Conservation (phyloP, 2,329 filamentous ascomycete genomes). For the Fusarium heterosporum region DNA sequence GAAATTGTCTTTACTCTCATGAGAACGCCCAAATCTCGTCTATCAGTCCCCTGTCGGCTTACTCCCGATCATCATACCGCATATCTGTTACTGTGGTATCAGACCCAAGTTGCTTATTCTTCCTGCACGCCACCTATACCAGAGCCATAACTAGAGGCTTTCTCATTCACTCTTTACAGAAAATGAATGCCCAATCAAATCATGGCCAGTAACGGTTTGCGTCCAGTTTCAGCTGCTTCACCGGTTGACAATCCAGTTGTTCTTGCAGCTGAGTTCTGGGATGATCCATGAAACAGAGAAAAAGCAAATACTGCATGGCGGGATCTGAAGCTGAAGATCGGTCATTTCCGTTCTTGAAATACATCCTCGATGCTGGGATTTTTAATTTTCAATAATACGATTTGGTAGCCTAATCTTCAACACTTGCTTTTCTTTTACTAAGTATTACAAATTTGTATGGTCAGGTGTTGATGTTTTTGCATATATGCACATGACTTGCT, state of each 20-base stretch:
- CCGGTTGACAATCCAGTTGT: not conserved
- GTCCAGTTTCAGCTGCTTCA: not conserved
- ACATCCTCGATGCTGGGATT: not conserved
- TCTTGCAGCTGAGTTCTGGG: constrained; percentile 9
- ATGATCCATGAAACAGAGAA: not conserved
- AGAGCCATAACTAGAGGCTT: not conserved
- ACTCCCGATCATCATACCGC: not conserved
- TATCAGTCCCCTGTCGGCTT: not conserved
- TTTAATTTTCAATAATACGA: not conserved
- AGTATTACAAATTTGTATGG: too few species aligned
- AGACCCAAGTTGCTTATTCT: constrained; percentile 2
- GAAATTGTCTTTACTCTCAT: not conserved
- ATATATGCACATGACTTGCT: not conserved
- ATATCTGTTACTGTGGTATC: not conserved
- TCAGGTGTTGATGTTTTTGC: too few species aligned
- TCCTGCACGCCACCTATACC: not conserved
- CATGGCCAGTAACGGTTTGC: not conserved
- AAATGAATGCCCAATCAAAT: not conserved
- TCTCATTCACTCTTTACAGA: not conserved
- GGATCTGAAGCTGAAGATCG: not conserved
- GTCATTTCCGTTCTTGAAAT: not conserved
- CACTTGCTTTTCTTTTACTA: not conserved
- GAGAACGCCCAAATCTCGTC: not conserved
- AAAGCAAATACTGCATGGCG: constrained; percentile 4
- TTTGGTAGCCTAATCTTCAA: not conserved